phyloP scores from a whole-genome alignment of 805 yeast genomes.

The Yamadazyma tumulicola region DNA sequence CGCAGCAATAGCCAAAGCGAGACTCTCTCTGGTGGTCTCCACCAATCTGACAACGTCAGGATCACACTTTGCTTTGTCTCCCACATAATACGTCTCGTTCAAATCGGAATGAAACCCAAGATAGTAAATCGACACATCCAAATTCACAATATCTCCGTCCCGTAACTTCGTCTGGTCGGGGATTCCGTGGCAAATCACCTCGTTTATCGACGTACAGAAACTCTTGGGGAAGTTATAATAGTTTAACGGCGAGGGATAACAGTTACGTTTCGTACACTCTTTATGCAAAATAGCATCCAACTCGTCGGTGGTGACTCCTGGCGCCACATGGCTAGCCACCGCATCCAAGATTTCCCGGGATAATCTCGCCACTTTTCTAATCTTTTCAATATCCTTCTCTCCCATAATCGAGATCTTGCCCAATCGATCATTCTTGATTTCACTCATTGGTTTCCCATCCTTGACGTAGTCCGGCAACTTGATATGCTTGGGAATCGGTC shows the following conservation, averaged over 20 bases:
- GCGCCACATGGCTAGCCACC: constrained; percentile 78
- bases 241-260: constrained; percentile 93
- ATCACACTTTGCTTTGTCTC: constrained; percentile 77
- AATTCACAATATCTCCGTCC: constrained; percentile 92
- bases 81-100: constrained; percentile 96
- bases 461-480: constrained; percentile 79
- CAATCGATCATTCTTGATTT: constrained; percentile 66
- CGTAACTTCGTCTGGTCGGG: constrained; percentile 84
- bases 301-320: constrained; percentile 93
- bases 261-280: constrained; percentile 83
- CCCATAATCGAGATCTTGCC: constrained; percentile 61
- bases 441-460: constrained; percentile 75
- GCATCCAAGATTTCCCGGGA: constrained; percentile 88
- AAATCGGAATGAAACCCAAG: constrained; percentile 92
- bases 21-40: constrained; percentile 80
- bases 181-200: constrained; percentile 94
- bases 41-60: constrained; percentile 84
- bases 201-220: constrained; percentile 90
- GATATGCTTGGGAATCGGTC: constrained; percentile 69
- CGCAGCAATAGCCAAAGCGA: constrained; percentile 74
- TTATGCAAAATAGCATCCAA: constrained; percentile 82
- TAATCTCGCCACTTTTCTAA: constrained; percentile 68
- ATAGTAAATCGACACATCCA: constrained; percentile 82
- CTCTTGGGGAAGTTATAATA: constrained; percentile 92
- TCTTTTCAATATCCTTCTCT: constrained; percentile 67